A percentile compares a stretch with the other conserved stretches of the same genome.
phyloP scores from a whole-genome alignment of 2,329 filamentous ascomycete species.

The Exserohilum rostratum region DNA sequence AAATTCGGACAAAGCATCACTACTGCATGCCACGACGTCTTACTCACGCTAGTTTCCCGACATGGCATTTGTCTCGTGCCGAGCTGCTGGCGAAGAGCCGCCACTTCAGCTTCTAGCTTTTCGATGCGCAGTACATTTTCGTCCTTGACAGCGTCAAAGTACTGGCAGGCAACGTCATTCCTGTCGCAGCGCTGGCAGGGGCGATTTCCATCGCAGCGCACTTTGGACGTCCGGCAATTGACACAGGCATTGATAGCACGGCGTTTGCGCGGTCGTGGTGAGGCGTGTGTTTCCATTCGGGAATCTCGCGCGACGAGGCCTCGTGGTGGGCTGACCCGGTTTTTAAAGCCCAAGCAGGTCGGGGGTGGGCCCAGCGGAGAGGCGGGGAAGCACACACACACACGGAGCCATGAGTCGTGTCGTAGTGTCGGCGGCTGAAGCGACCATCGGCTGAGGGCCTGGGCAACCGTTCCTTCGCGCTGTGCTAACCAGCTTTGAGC shows the following conservation, averaged over 20 bases:
- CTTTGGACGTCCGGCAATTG: conserved; percentile 40
- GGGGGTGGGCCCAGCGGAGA: conserved; percentile 7
- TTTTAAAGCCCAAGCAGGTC: conserved; percentile 8
- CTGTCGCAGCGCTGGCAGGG: conserved; percentile 40
- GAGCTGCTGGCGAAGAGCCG: conserved; percentile 17
- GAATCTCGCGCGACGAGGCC: conserved; percentile 20
- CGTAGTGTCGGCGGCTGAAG: conserved; percentile 2
- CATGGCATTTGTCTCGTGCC: neutral
- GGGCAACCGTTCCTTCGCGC: neutral
- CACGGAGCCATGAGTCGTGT: conserved; percentile 3
- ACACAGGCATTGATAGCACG: conserved; percentile 43
- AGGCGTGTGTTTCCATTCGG: conserved; percentile 19
- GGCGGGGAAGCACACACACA: conserved; percentile 5
- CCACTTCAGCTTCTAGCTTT: conserved; percentile 35
- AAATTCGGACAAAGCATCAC: neutral
- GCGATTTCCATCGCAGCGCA: conserved; percentile 39
- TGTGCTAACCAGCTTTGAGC: neutral
- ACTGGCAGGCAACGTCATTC: conserved; percentile 34
- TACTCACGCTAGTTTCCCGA: conserved; percentile 6
- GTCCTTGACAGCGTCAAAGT: conserved; percentile 35
- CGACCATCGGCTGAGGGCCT: neutral
- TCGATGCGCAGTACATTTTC: conserved; percentile 32
- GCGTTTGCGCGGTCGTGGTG: conserved; percentile 36
- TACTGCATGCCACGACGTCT: neutral
- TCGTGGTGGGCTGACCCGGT: conserved; percentile 4